Percentiles rank a stretch among this genome's conserved stretches.
These are phyloP conservation scores for Aspergillus quadrilineatus DNA, from an alignment of 2,329 filamentous ascomycete species.

Conservation along the genomic window DNA sequence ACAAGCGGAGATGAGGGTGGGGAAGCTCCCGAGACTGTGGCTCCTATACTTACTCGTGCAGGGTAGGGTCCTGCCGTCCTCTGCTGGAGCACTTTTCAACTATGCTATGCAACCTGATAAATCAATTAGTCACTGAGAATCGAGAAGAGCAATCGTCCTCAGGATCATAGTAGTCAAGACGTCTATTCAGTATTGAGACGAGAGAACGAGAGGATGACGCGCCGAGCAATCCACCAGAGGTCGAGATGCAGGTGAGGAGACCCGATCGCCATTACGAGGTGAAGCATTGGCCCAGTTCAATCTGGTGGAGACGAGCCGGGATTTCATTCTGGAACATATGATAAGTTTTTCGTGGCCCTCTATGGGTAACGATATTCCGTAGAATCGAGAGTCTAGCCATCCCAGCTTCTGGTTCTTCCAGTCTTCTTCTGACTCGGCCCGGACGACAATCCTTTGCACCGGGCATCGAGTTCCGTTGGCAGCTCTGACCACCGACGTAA, in stretches of 20 bases:
- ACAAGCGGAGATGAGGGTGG: conserved; percentile 12
- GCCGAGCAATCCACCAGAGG: background rate
- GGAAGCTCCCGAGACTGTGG: conserved; percentile 2
- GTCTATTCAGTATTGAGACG: background rate
- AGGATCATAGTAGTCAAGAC: background rate
- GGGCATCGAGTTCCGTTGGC: background rate
- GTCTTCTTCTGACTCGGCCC: background rate
- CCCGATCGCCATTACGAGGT: background rate
- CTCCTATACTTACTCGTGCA: conserved; percentile 7
- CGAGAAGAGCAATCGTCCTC: no score
- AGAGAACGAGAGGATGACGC: background rate
- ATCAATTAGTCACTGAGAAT: no score
- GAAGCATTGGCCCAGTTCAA: conserved; percentile 5
- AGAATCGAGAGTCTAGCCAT: background rate
- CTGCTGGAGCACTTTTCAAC: background rate
- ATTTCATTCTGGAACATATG: conserved; percentile 4
- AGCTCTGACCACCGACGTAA: conserved; percentile 1
- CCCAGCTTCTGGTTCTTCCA: background rate
- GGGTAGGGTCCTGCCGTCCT: background rate
- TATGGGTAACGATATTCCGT: background rate
- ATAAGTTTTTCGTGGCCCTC: background rate
- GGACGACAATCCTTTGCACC: background rate
- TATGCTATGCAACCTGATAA: no score
- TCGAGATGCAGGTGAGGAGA: conserved; percentile 3
- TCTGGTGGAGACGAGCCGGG: conserved; percentile 1